These are phyloP conservation scores for Rosa hybrid DNA, from an alignment of 331 rosid species.

Conservation along the genomic window DNA sequence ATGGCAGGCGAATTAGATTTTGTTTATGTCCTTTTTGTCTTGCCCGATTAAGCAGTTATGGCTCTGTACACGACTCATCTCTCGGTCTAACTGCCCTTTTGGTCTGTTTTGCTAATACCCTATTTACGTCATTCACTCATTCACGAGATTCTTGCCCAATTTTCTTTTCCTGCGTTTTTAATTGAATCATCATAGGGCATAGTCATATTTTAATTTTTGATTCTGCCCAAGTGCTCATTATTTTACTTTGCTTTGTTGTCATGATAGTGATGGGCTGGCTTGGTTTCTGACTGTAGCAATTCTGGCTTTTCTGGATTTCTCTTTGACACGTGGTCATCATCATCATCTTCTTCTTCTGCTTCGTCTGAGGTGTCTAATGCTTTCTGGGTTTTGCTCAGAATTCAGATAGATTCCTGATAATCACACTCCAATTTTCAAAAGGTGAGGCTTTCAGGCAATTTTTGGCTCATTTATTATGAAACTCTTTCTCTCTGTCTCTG, in stretches of 20 bases:
- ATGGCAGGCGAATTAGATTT: slow-evolving; percentile 9
- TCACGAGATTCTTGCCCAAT: background rate
- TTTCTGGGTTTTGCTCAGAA: slow-evolving; percentile 32
- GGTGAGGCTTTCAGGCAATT: background rate
- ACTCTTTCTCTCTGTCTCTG: background rate
- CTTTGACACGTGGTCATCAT: background rate
- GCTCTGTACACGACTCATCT: background rate
- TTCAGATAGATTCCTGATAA: slow-evolving; percentile 4
- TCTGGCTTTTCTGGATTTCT: slow-evolving; percentile 22
- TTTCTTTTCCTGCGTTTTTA: background rate
- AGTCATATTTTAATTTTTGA: too few relatives aligned
- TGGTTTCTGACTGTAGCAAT: slow-evolving; percentile 6
- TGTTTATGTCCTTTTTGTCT: background rate
- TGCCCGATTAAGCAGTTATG: background rate
- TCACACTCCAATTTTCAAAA: slow-evolving; percentile 4
- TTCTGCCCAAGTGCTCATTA: background rate
- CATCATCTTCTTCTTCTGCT: background rate
- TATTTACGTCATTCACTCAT: background rate
- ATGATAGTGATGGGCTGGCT: slow-evolving; percentile 2
- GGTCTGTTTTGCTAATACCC: slow-evolving; percentile 1
- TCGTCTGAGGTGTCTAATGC: background rate
- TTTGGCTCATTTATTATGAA: background rate
- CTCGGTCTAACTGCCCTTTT: background rate
- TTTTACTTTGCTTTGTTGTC: background rate
- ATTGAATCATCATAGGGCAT: background rate